Percentiles rank a stretch among this genome's conserved stretches.
These are phyloP conservation scores for Cetraspora pellucida DNA, from an alignment of 192 early-diverging fungal species.

Conservation along the genomic window DNA sequence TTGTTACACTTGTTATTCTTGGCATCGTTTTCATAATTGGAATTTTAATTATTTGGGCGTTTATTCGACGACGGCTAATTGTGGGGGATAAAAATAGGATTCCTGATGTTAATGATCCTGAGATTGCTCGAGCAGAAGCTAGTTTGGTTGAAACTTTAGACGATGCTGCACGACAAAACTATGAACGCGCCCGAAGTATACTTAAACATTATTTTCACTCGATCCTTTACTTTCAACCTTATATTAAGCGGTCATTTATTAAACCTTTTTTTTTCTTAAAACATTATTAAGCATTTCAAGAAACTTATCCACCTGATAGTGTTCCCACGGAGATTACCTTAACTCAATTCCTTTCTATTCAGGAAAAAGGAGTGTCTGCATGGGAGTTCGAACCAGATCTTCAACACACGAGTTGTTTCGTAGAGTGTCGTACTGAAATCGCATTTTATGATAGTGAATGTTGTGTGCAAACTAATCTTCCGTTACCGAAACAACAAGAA, in stretches of 20 bases:
- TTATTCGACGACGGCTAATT: conserved; percentile 8
- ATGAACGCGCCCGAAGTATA: conserved; percentile 51
- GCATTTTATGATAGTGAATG: conserved; percentile 72
- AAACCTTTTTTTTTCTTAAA: background rate
- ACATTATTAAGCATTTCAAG: conserved; percentile 61
- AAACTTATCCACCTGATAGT: conserved; percentile 71
- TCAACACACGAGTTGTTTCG: conserved; percentile 60
- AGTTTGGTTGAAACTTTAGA: conserved; percentile 39
- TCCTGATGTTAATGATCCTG: conserved; percentile 43
- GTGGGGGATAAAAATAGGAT: conserved; percentile 28
- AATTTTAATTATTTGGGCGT: conserved; percentile 20
- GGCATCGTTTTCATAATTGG: background rate
- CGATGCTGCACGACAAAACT: conserved; percentile 50
- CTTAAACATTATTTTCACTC: background rate
- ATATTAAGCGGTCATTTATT: background rate
- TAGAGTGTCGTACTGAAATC: conserved; percentile 73
- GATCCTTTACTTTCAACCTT: background rate
- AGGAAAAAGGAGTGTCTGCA: conserved; percentile 80
- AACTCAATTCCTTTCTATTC: conserved; percentile 73
- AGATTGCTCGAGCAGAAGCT: conserved; percentile 37
- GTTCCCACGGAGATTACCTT: conserved; percentile 75
- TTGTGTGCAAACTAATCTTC: conserved; percentile 79
- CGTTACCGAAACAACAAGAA: conserved; percentile 75
- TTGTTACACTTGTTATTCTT: conserved; percentile 4
- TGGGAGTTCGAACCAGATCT: conserved; percentile 78